phyloP scores from a whole-genome alignment of 1,139 yeast species.

The Yamadazyma conglobata region DNA sequence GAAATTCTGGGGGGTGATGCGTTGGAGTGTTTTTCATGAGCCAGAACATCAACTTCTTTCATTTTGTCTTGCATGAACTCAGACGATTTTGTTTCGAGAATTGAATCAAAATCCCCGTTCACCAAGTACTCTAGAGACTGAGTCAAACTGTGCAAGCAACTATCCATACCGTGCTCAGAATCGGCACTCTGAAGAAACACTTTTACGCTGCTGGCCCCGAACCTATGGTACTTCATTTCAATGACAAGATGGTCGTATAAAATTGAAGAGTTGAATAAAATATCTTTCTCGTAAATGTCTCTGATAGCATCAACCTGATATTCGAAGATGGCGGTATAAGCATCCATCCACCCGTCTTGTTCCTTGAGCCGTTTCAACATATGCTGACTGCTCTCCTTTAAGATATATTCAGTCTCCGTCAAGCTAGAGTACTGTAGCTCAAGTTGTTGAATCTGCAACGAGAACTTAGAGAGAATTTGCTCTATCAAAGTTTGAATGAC shows the following conservation, averaged over 20 bases:
- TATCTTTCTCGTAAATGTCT: slow-evolving; percentile 49
- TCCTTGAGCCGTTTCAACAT: slow-evolving; percentile 45
- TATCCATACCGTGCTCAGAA: slow-evolving; percentile 6
- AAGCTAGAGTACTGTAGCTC: slow-evolving; percentile 49
- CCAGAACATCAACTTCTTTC: slow-evolving; percentile 13
- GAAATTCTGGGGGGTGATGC: slow-evolving; percentile 30
- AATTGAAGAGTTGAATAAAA: slow-evolving; percentile 53
- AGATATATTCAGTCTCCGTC: slow-evolving; percentile 49
- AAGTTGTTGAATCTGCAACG: slow-evolving; percentile 44
- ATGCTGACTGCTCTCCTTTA: slow-evolving; percentile 40
- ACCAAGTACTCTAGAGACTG: slow-evolving; percentile 25
- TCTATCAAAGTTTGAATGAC: slow-evolving; percentile 21
- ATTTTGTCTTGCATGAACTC: slow-evolving; percentile 28
- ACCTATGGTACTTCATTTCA: slow-evolving; percentile 24
- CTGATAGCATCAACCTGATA: slow-evolving; percentile 37
- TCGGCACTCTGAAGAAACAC: slow-evolving; percentile 4
- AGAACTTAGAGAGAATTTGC: slow-evolving; percentile 26
- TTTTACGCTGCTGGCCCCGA: slow-evolving; percentile 17
- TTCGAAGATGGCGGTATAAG: slow-evolving; percentile 41
- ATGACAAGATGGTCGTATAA: slow-evolving; percentile 40
- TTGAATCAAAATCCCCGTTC: slow-evolving; percentile 38
- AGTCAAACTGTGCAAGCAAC: slow-evolving; percentile 13
- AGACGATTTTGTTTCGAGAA: slow-evolving; percentile 29
- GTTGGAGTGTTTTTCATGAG: slow-evolving; percentile 20
- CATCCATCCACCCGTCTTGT: slow-evolving; percentile 52